These are phyloP conservation scores for Lotmaria passim DNA, from an alignment of 208 protist species.

Conservation along the genomic window DNA sequence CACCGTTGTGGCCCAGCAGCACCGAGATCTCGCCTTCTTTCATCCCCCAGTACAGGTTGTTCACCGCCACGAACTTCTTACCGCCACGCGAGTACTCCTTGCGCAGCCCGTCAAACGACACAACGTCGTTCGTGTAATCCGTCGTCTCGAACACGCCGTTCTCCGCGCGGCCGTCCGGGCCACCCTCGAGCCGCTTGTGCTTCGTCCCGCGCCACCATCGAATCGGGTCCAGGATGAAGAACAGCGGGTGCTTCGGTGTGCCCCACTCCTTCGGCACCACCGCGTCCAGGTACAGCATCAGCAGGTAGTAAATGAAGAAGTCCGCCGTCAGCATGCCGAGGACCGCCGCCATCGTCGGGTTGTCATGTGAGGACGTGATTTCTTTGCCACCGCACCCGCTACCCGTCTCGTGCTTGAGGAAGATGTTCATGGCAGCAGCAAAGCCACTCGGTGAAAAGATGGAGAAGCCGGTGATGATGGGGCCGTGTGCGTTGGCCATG, in stretches of 20 bases:
- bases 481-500: slow-evolving; percentile 32
- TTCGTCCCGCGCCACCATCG: slow-evolving; percentile 3
- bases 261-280: slow-evolving; percentile 64
- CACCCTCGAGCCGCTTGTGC: slow-evolving; percentile 22
- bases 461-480: slow-evolving; percentile 29
- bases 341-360: slow-evolving; percentile 29
- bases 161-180: slow-evolving; percentile 26
- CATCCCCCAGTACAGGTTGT: slow-evolving; percentile 82
- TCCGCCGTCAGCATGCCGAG: slow-evolving; percentile 49
- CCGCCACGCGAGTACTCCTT: slow-evolving; percentile 52
- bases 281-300: slow-evolving; percentile 69
- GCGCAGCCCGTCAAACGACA: slow-evolving; percentile 41
- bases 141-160: slow-evolving; percentile 48
- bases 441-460: slow-evolving; percentile 57
- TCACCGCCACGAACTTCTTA: slow-evolving; percentile 61
- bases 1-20: slow-evolving; percentile 85
- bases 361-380: slow-evolving; percentile 18
- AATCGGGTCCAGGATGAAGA: slow-evolving; percentile 60
- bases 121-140: slow-evolving; percentile 22
- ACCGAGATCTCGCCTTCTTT: slow-evolving; percentile 71
- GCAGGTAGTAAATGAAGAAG: slow-evolving; percentile 58
- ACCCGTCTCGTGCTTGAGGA: slow-evolving; percentile 44
- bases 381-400: slow-evolving; percentile 37
- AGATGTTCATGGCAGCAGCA: slow-evolving; percentile 31
- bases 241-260: slow-evolving; percentile 59